These are phyloP conservation scores for Penicillium egyptiacum DNA, from an alignment of 495 filamentous ascomycete species.

Conservation along the genomic window DNA sequence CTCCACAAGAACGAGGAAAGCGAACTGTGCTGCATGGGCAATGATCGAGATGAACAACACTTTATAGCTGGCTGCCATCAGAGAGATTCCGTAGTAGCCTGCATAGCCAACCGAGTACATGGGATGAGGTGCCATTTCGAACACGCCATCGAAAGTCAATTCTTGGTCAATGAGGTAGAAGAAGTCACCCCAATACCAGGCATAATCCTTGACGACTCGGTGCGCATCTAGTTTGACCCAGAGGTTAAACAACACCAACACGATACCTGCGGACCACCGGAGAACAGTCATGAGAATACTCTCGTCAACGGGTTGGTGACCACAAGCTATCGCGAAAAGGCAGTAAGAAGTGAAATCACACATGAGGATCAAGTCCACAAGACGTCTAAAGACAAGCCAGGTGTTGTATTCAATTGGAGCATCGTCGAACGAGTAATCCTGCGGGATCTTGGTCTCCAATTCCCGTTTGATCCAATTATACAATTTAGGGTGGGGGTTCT, in stretches of 20 bases:
- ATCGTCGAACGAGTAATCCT: slow-evolving; percentile 90
- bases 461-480: slow-evolving; percentile 83
- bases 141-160: slow-evolving; percentile 96
- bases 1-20: slow-evolving; percentile 84
- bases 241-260: slow-evolving; percentile 88
- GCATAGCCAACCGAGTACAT: slow-evolving; percentile 99
- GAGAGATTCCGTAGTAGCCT: slow-evolving; percentile 97
- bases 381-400: slow-evolving; percentile 91
- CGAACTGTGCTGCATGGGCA: slow-evolving; percentile 93
- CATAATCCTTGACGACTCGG: slow-evolving; percentile 98
- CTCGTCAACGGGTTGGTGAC: slow-evolving; percentile 69
- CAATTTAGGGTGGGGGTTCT: slow-evolving; percentile 76
- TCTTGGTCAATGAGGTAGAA: slow-evolving; percentile 98
- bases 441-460: slow-evolving; percentile 88
- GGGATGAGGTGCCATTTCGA: slow-evolving; percentile 98
- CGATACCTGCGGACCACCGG: slow-evolving; percentile 79
- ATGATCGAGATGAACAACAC: slow-evolving; percentile 94
- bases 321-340: slow-evolving; percentile 90
- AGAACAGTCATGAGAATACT: slow-evolving; percentile 61
- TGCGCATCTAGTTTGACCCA: slow-evolving; percentile 99
- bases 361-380: slow-evolving; percentile 96
- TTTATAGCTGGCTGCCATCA: slow-evolving; percentile 96
- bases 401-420: slow-evolving; percentile 98
- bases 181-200: slow-evolving; percentile 99
- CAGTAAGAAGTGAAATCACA: slow-evolving; percentile 97